Conservation (phyloP, 768 basidiomycete genomes). For the Cyathus striatus region DNA sequence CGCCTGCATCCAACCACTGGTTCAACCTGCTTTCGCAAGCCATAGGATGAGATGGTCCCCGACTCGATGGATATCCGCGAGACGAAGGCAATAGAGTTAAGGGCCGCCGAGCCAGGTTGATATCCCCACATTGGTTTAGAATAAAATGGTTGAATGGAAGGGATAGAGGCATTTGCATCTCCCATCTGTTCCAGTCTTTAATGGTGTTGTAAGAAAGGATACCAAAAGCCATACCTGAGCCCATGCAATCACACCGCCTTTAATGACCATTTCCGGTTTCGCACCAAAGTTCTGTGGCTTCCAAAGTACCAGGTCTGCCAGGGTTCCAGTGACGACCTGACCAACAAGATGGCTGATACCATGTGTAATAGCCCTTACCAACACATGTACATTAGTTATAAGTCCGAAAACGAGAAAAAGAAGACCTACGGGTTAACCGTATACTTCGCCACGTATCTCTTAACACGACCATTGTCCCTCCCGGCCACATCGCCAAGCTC, state of each 20-base stretch:
- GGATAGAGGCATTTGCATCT: constrained; percentile 94
- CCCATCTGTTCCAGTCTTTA: constrained; percentile 63
- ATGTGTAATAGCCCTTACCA: constrained; percentile 80
- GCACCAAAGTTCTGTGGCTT: constrained; percentile 90
- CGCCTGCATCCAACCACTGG: constrained; percentile 73
- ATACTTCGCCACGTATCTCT: constrained; percentile 94
- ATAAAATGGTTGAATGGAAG: constrained; percentile 87
- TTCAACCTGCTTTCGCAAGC: constrained; percentile 64
- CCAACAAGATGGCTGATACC: constrained; percentile 89
- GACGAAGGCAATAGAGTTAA: constrained; percentile 85
- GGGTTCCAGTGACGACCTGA: constrained; percentile 70
- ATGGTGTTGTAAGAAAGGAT: background rate
- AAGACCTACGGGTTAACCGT: constrained; percentile 89
- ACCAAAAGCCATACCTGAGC: constrained; percentile 55
- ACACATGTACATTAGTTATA: constrained; percentile 4
- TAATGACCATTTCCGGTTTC: constrained; percentile 91
- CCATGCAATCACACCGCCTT: constrained; percentile 91
- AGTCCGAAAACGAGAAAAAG: background rate
- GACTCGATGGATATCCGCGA: constrained; percentile 62
- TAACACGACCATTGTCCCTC: constrained; percentile 85
- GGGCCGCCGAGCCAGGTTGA: constrained; percentile 69
- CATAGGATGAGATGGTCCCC: constrained; percentile 60
- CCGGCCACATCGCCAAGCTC: constrained; percentile 65
- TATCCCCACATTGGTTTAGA: constrained; percentile 94
- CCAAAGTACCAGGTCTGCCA: constrained; percentile 97